Evolutionary conservation across 768 basidiomycete species (phyloP).

Genomic region (Clathrus columnatus): DNA sequence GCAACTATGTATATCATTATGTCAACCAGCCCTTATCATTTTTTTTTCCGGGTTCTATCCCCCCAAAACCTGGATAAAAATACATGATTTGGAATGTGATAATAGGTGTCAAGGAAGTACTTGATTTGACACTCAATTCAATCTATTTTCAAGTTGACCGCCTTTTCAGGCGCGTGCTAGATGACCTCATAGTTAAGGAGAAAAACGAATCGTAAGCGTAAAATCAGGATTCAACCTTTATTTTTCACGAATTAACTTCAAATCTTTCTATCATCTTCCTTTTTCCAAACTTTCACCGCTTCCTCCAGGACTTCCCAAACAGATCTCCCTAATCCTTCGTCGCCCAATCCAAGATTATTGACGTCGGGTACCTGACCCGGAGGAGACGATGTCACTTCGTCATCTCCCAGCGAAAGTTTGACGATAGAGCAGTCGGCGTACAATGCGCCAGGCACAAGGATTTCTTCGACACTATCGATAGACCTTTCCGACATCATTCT

Average conservation of each 20-base stretch:
- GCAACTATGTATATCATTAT: too few relatives aligned
- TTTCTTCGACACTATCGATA: slow-evolving; percentile 38
- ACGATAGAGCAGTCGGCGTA: slow-evolving; percentile 72
- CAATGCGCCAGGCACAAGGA: slow-evolving; percentile 68
- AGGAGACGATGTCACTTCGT: neutral
- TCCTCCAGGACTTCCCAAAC: slow-evolving; percentile 11
- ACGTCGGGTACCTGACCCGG: neutral
- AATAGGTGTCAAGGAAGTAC: neutral
- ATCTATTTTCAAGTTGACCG: too few relatives aligned
- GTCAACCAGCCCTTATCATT: too few relatives aligned
- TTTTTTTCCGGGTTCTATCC: neutral
- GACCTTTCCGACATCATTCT: slow-evolving; percentile 1
- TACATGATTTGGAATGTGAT: neutral
- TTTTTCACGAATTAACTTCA: neutral
- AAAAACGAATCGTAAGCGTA: too few relatives aligned
- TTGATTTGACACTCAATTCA: too few relatives aligned
- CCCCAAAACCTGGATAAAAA: neutral
- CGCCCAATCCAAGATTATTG: slow-evolving; percentile 1
- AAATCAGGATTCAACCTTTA: neutral
- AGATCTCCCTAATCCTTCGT: slow-evolving; percentile 1
- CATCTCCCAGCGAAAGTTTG: slow-evolving; percentile 27
- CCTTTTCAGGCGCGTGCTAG: too few relatives aligned
- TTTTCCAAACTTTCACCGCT: slow-evolving; percentile 8
- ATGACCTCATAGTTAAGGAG: too few relatives aligned
- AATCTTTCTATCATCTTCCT: neutral